These are phyloP conservation scores for Myxozyma melibiosi DNA, from an alignment of 805 yeast species.

Conservation along the genomic window DNA sequence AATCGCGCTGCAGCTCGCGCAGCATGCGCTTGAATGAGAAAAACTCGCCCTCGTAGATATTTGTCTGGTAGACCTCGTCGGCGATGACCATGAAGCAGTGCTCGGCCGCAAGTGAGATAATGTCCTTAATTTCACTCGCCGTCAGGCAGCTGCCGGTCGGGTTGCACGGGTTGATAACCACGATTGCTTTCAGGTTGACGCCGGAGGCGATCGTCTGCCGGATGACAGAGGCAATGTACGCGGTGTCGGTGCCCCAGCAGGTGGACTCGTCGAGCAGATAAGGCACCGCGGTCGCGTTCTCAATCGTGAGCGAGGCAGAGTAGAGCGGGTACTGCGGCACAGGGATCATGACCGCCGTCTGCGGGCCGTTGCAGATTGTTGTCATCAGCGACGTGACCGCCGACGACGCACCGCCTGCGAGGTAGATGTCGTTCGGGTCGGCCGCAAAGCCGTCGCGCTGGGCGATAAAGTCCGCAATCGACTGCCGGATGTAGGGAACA, in stretches of 20 bases:
- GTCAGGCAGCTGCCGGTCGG: slow-evolving; percentile 91
- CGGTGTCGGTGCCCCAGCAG: slow-evolving; percentile 81
- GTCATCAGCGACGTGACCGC: slow-evolving; percentile 83
- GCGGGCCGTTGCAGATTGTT: slow-evolving; percentile 64
- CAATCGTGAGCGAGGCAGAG: slow-evolving; percentile 89
- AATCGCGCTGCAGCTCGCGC: slow-evolving; percentile 57
- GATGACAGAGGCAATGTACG: slow-evolving; percentile 60
- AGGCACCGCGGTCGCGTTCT: slow-evolving; percentile 79
- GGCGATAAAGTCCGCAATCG: slow-evolving; percentile 78
- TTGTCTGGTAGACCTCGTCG: slow-evolving; percentile 97
- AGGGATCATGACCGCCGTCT: slow-evolving; percentile 83
- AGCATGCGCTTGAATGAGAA: slow-evolving; percentile 81
- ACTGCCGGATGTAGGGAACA: slow-evolving; percentile 64
- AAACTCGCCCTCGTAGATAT: slow-evolving; percentile 69
- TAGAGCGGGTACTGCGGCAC: slow-evolving; percentile 98
- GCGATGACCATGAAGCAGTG: slow-evolving; percentile 86
- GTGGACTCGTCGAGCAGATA: slow-evolving; percentile 80
- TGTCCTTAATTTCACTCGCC: slow-evolving; percentile 64
- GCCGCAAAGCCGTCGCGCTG: slow-evolving; percentile 76
- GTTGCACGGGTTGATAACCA: slow-evolving; percentile 96
- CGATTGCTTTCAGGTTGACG: slow-evolving; percentile 72
- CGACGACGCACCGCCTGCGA: slow-evolving; percentile 93
- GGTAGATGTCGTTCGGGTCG: slow-evolving; percentile 69
- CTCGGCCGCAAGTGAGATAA: slow-evolving; percentile 79
- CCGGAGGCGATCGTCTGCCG: slow-evolving; percentile 54